These are phyloP conservation scores for Brasilioporus rufonigricans DNA, from an alignment of 768 basidiomycete genomes.

Conservation along the genomic window DNA sequence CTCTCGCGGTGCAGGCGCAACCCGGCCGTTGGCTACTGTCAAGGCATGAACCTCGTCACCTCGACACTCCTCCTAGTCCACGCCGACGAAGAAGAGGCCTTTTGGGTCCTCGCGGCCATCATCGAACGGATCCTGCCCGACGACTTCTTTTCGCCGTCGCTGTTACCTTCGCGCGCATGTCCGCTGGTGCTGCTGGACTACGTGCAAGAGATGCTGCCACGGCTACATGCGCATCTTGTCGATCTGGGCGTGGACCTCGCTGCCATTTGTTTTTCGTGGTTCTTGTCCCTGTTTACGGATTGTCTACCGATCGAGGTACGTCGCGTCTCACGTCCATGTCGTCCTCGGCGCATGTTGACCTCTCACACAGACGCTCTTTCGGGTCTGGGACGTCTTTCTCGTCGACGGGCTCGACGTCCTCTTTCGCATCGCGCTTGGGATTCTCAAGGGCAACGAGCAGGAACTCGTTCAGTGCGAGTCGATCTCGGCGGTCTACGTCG, in stretches of 20 bases:
- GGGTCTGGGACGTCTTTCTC: slow-evolving; percentile 95
- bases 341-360: neutral
- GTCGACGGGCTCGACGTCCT: slow-evolving; percentile 90
- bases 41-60: slow-evolving; percentile 94
- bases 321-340: neutral
- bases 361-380: slow-evolving; percentile 74
- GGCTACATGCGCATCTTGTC: slow-evolving; percentile 70
- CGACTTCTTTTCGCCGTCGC: slow-evolving; percentile 90
- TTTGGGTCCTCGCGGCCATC: slow-evolving; percentile 90
- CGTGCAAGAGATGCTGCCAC: slow-evolving; percentile 73
- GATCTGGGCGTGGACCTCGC: slow-evolving; percentile 86
- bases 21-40: slow-evolving; percentile 89
- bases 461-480: slow-evolving; percentile 84
- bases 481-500: slow-evolving; percentile 85
- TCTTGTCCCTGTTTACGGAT: slow-evolving; percentile 93
- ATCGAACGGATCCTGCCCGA: slow-evolving; percentile 87
- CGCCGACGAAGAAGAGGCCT: slow-evolving; percentile 95
- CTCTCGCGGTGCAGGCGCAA: slow-evolving; percentile 72
- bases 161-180: slow-evolving; percentile 92
- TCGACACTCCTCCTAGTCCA: slow-evolving; percentile 92
- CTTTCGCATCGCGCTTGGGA: slow-evolving; percentile 86
- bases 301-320: slow-evolving; percentile 91
- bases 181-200: slow-evolving; percentile 89
- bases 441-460: slow-evolving; percentile 78
- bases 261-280: slow-evolving; percentile 98